A percentile compares a stretch with the other conserved stretches of the same genome.
Conservation (phyloP, 441 rosid species). For the Populus tomentosa region DNA sequence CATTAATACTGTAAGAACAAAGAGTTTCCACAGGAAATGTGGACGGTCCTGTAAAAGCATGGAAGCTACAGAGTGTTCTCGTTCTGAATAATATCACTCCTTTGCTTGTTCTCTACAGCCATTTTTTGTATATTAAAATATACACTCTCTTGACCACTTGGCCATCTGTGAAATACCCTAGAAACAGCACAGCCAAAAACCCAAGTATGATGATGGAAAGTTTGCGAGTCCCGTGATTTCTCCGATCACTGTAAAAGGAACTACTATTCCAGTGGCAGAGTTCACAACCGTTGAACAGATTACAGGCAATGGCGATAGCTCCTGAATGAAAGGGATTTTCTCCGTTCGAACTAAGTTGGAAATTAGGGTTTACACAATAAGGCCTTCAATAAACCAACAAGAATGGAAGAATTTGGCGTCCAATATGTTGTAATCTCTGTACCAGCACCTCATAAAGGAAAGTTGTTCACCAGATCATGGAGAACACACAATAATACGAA, state of each 20-base stretch:
- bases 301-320: constrained; percentile 61
- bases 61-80: constrained; percentile 7
- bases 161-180: constrained; percentile 57
- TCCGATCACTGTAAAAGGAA: constrained; percentile 45
- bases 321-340: constrained; percentile 64
- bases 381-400: constrained; percentile 63
- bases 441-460: constrained; percentile 41
- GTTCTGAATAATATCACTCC: constrained; percentile 19
- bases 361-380: constrained; percentile 63
- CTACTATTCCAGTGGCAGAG: constrained; percentile 51
- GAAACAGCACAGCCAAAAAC: constrained; percentile 50
- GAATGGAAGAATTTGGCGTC: constrained; percentile 35
- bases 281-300: constrained; percentile 44
- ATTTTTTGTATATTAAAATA: constrained; percentile 45
- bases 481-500: constrained; percentile 57
- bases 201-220: constrained; percentile 53
- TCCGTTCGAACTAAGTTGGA: constrained; percentile 64
- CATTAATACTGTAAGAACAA: constrained; percentile 11
- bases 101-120: constrained; percentile 38
- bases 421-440: not conserved
- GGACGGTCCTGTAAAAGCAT: constrained; percentile 13
- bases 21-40: not conserved
- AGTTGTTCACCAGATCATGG: constrained; percentile 42
- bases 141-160: constrained; percentile 60
- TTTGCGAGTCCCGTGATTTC: constrained; percentile 31